Conservation (phyloP, 106 monocot genomes). For the Dendrobium huoshanense region DNA sequence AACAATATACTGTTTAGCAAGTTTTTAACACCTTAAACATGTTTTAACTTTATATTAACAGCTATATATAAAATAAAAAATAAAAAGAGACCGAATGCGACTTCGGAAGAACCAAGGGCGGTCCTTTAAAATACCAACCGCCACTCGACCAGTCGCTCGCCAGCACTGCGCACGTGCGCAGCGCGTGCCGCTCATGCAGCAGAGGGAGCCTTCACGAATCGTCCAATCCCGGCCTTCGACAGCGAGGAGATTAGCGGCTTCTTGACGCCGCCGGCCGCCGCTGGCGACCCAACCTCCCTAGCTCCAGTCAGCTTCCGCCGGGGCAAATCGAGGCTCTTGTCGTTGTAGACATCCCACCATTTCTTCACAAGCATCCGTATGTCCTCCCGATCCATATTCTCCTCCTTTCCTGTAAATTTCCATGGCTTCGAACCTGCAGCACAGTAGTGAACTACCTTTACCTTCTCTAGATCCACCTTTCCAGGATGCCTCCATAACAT, state of each 20-base stretch:
- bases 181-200: conserved; percentile 8
- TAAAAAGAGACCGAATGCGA: no score
- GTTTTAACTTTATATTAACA: no score
- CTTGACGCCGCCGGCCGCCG: not conserved
- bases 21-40: no score
- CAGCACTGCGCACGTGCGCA: not conserved
- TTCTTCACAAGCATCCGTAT: conserved; percentile 60
- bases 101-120: not conserved
- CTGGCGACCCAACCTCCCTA: conserved; percentile 11
- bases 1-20: no score
- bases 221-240: conserved; percentile 1
- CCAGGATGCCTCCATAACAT: conserved; percentile 9
- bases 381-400: conserved; percentile 69
- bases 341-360: conserved; percentile 78
- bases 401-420: conserved; percentile 67
- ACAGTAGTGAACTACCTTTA: conserved; percentile 35
- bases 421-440: conserved; percentile 76
- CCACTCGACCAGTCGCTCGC: not conserved
- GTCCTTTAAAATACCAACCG: not conserved
- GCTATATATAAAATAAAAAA: no score
- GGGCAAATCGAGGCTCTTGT: conserved; percentile 8
- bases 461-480: conserved; percentile 31
- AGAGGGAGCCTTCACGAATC: not conserved
- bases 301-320: conserved; percentile 8
- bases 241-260: conserved; percentile 5